Conservation (phyloP, 108 stramenopile species). For the Cyclotella atomus region DNA sequence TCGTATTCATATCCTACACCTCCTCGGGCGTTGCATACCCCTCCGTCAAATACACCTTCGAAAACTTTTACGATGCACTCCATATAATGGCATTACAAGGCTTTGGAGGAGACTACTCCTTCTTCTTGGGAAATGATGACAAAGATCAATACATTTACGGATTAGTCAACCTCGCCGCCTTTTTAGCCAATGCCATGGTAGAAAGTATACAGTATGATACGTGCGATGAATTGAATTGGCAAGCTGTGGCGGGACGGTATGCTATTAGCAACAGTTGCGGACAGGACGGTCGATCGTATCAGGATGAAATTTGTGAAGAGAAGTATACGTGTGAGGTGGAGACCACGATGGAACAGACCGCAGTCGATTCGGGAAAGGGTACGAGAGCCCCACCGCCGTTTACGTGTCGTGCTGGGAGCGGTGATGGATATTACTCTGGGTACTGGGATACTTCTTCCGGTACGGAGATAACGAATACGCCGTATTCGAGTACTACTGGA, state of each 20-base stretch:
- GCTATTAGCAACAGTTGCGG: conserved; percentile 54
- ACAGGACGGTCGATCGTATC: conserved; percentile 44
- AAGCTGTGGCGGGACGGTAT: conserved; percentile 26
- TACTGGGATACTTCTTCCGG: conserved; percentile 49
- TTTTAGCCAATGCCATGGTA: conserved; percentile 50
- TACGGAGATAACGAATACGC: not conserved
- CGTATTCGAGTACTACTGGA: conserved; percentile 30
- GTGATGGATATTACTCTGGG: conserved; percentile 28
- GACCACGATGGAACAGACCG: conserved; percentile 42
- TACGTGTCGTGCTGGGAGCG: conserved; percentile 32
- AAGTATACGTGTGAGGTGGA: conserved; percentile 44
- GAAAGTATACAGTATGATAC: conserved; percentile 52
- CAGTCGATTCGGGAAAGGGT: conserved; percentile 24
- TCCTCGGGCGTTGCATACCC: conserved; percentile 24
- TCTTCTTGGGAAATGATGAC: conserved; percentile 23
- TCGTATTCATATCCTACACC: conserved; percentile 28
- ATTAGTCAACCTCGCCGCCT: conserved; percentile 43
- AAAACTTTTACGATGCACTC: conserved; percentile 18
- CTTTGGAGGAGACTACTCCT: conserved; percentile 28
- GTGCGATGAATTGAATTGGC: conserved; percentile 51
- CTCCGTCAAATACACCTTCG: conserved; percentile 28
- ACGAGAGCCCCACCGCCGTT: conserved; percentile 48
- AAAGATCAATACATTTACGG: conserved; percentile 19
- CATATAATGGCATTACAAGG: conserved; percentile 20
- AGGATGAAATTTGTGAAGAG: conserved; percentile 46